Base-by-base conservation (phyloP, 345 rosid genomes). In the Boechera divaricarpa region DNA sequence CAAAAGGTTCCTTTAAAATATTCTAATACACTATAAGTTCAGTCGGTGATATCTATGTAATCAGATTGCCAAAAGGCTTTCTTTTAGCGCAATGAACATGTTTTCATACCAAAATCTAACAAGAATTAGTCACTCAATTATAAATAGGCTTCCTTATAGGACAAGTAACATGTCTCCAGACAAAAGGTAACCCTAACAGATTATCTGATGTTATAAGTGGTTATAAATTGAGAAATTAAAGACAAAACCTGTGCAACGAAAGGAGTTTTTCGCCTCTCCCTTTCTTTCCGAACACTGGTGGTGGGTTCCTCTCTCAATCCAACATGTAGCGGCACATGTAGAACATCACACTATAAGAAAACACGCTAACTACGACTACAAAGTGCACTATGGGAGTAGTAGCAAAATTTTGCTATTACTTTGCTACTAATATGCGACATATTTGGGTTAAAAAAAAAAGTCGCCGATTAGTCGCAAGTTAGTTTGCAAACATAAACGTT, bases 191-290 rank as follows among this genome's bases (percentile, higher is more conserved):
- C 10, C 10, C 63, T 58, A 58, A 32, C 2, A 8, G 0, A n/a
- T 0, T 15, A 35, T 59, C 2, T 35, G 29, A 4, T 4, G 26
- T 35, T 7, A 58, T 7, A n/a, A 33, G 7, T n/a, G 26, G 6
- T 4, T 33, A 59, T 8, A 60, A n/a, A 8, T 9, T 35, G 7
- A 35, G 44, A 35, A 59, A 18, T 18, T 18, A 35, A 35, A 49
- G 47, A 67, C 47, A 18, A 21, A 21, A 67, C 71, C 71, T 67
- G 71, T 18, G 18, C 29, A 51, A 59, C 33, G 13, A 67, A 48
- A 21, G 33, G 13, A 0, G 59, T 18, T 51, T 35, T 21, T 5
- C 8, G 8, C 3, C n/a, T 51, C 12, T 8, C 16, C 33, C 10
- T 77, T 45, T 0, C 10, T 35, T 70, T 69, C 24, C 2, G 2